Conservation (phyloP, 495 filamentous ascomycete genomes). For the Tuber aestivum region DNA sequence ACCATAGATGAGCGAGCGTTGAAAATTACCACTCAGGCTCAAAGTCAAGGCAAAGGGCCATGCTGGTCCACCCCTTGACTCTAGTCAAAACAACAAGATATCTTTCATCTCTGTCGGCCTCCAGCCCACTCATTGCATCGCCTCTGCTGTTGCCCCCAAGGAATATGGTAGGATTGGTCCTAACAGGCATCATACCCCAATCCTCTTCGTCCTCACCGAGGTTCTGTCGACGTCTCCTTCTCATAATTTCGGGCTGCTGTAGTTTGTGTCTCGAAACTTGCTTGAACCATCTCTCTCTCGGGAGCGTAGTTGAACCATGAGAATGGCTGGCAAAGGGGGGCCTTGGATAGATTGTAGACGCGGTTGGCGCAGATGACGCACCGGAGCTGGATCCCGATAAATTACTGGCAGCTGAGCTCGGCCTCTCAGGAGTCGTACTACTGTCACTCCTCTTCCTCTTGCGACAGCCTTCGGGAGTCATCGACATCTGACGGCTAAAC, state of each 20-base stretch:
- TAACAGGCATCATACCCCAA: constrained; percentile 38
- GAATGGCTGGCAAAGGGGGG: constrained; percentile 3
- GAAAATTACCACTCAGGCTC: constrained; percentile 31
- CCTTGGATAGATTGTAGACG: constrained; percentile 21
- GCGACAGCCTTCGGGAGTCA: not conserved
- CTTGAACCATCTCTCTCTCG: constrained; percentile 34
- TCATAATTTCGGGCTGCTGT: constrained; percentile 38
- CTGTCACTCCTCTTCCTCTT: constrained; percentile 28
- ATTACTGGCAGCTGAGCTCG: constrained; percentile 24
- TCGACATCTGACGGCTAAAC: constrained; percentile 10
- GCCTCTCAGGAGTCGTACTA: constrained; percentile 27
- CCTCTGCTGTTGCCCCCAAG: constrained; percentile 22
- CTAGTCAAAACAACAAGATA: constrained; percentile 33
- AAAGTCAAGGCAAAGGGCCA: constrained; percentile 34
- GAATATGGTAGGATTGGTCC: constrained; percentile 34
- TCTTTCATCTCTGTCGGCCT: constrained; percentile 25
- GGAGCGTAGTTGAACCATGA: not conserved
- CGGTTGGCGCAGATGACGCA: constrained; percentile 21
- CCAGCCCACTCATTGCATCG: constrained; percentile 16
- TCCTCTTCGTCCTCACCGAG: constrained; percentile 37
- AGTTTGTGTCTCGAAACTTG: constrained; percentile 38
- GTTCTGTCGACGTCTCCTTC: constrained; percentile 33
- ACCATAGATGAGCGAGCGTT: not conserved
- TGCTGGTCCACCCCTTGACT: constrained; percentile 37
- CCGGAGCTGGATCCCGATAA: constrained; percentile 24